These are phyloP conservation scores for Prunus kanzakura DNA, from an alignment of 306 rosid species.

Conservation along the genomic window DNA sequence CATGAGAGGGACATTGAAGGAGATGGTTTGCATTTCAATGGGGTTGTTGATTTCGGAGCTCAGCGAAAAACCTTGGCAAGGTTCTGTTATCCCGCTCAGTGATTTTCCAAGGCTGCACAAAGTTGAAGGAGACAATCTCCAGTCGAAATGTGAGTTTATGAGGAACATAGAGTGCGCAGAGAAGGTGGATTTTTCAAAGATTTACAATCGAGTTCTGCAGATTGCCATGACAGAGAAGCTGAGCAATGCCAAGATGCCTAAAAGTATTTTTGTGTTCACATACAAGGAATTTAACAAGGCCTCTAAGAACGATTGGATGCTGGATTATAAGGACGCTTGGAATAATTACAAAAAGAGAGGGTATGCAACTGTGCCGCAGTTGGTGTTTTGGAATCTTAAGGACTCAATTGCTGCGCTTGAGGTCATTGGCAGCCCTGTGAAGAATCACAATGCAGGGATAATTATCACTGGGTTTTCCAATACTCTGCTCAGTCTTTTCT, in stretches of 20 bases:
- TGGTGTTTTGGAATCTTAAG: not conserved
- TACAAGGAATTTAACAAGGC: not conserved
- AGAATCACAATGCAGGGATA: not conserved
- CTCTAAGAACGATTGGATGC: not conserved
- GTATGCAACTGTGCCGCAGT: not conserved
- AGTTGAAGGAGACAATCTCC: not conserved
- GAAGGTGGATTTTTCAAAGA: too few species aligned
- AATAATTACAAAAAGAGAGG: not conserved
- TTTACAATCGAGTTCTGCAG: not conserved
- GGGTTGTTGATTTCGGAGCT: constrained; percentile 8
- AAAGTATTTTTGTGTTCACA: not conserved
- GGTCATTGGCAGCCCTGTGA: not conserved
- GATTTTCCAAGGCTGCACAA: not conserved
- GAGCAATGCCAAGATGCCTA: not conserved
- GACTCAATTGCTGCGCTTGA: not conserved
- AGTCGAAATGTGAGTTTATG: not conserved
- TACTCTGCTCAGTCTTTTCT: too few species aligned
- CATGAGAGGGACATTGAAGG: not conserved
- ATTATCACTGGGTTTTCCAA: too few species aligned
- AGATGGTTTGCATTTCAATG: not conserved
- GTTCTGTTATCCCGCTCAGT: not conserved
- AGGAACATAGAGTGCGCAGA: too few species aligned
- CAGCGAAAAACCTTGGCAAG: not conserved
- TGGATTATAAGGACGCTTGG: not conserved
- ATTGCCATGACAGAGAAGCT: not conserved